These are phyloP conservation scores for Cladophialophora psammophila DNA, from an alignment of 2,329 filamentous ascomycete species.

Conservation along the genomic window DNA sequence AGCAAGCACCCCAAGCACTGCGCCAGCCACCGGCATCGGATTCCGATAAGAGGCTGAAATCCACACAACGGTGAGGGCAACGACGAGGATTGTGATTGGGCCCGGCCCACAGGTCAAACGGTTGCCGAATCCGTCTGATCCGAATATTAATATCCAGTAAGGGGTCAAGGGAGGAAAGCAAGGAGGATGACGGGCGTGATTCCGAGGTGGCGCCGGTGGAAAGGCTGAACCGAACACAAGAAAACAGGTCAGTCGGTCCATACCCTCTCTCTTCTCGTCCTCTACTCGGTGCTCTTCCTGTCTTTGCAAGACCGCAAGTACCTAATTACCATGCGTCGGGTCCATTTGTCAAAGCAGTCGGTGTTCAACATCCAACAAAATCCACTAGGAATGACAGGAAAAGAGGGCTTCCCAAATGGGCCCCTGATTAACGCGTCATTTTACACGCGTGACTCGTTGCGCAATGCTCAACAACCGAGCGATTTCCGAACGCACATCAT, in stretches of 20 bases:
- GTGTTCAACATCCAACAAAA: neutral
- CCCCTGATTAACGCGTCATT: neutral
- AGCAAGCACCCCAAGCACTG: neutral
- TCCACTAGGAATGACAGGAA: neutral
- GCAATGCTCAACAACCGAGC: neutral
- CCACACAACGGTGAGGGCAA: neutral
- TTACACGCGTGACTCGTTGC: neutral
- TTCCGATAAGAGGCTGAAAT: constrained; percentile 11
- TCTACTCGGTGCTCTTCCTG: neutral
- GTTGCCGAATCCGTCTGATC: constrained; percentile 12
- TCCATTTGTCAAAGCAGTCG: neutral
- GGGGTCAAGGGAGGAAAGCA: neutral
- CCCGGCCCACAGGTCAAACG: neutral
- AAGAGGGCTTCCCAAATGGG: too few species aligned
- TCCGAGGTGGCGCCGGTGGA: neutral
- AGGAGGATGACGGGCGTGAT: neutral
- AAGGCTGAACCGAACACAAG: neutral
- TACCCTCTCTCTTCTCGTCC: neutral
- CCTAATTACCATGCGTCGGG: neutral
- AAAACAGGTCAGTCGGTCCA: neutral
- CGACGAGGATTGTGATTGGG: neutral
- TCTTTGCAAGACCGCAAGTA: neutral
- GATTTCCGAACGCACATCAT: neutral
- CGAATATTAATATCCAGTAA: neutral
- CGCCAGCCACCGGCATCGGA: constrained; percentile 8